phyloP scores from a whole-genome alignment of 805 yeast genomes.

The Myxozyma sirexii region DNA sequence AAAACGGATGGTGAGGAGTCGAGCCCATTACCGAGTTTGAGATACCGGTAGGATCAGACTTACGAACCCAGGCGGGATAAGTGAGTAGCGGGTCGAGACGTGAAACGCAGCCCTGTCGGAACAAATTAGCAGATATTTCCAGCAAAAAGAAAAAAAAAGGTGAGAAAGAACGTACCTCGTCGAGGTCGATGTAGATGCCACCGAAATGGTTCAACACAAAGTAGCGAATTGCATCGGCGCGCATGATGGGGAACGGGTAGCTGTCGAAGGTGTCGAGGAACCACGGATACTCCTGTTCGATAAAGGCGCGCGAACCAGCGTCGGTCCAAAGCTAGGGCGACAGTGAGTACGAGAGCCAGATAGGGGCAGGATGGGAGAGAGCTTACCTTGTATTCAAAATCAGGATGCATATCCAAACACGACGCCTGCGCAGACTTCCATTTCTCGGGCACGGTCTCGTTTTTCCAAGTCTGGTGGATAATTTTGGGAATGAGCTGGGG shows the following conservation, averaged over 20 bases:
- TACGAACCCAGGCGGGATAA: slow-evolving; percentile 83
- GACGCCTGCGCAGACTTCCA: slow-evolving; percentile 80
- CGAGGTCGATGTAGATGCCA: slow-evolving; percentile 87
- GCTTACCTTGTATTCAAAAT: slow-evolving; percentile 63
- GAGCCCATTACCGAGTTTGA: slow-evolving; percentile 94
- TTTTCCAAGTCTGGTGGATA: slow-evolving; percentile 91
- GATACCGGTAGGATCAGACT: slow-evolving; percentile 86
- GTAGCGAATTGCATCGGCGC: slow-evolving; percentile 91
- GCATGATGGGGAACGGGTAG: slow-evolving; percentile 77
- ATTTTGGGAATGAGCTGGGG: slow-evolving; percentile 76
- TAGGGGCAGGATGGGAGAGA: background rate
- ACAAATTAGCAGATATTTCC: background rate
- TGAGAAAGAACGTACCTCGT: slow-evolving; percentile 49
- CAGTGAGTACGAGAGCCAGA: slow-evolving; percentile 40
- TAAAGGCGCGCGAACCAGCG: slow-evolving; percentile 75
- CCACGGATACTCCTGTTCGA: slow-evolving; percentile 82
- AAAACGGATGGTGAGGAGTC: slow-evolving; percentile 84
- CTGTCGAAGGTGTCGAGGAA: slow-evolving; percentile 75
- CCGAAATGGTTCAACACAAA: slow-evolving; percentile 83
- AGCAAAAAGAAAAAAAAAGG: background rate
- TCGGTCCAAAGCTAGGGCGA: slow-evolving; percentile 73
- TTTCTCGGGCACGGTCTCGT: slow-evolving; percentile 70
- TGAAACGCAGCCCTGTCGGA: slow-evolving; percentile 64
- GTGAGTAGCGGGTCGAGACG: slow-evolving; percentile 77
- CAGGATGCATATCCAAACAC: slow-evolving; percentile 80